Evolutionary conservation across 768 basidiomycete genomes (phyloP), one percentile per base, ranked within the genome.

Genomic region (Hygrophoropsis aurantiaca): DNA sequence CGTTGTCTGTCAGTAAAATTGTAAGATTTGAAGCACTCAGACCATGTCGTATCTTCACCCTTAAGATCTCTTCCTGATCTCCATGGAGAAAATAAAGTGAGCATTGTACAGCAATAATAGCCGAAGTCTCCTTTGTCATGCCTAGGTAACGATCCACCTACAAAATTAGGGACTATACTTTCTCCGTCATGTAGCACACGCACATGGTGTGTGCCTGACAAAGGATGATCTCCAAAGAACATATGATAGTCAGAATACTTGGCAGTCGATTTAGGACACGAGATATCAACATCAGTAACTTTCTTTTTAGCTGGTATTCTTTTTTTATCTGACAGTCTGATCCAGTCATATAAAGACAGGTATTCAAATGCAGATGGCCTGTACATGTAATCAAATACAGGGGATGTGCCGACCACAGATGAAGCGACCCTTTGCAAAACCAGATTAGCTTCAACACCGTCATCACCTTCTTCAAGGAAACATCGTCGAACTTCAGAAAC

Each of bases 341-440:
- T 42, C 62, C 62, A 70, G 5, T 67, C 58, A 55, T 69, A 67
- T 5, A 69, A 20, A 13, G 26, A 42, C 25, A 66, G 32, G 18
- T 50, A 6, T 11, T 53, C 40, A 38, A 59, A 55, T 11, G 37
- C 46, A 2, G 23, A 11, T 2, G 62, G 51, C 8, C 65, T 11
- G 44, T 60, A 64, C 3, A 60, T 63, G 45, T 74, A 72, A 44
- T 73, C 68, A 53, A 64, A 52, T 0, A 68, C 54, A 30, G 49
- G 48, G 5, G 65, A 66, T 11, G 60, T 42, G 0, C 57, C 57
- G 33, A 62, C 44, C 10, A 62, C 43, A 2, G n/a, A n/a, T n/a
- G n/a, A n/a, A n/a, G n/a, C n/a, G n/a, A n/a, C n/a, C n/a, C n/a
- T n/a, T 46, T 19, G 1, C 52, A 30, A 30, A 58, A 18, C 58